Evolutionary conservation across 768 basidiomycete genomes (phyloP), one percentile per base, ranked within the genome.

Genomic region (Mycena rosella): DNA sequence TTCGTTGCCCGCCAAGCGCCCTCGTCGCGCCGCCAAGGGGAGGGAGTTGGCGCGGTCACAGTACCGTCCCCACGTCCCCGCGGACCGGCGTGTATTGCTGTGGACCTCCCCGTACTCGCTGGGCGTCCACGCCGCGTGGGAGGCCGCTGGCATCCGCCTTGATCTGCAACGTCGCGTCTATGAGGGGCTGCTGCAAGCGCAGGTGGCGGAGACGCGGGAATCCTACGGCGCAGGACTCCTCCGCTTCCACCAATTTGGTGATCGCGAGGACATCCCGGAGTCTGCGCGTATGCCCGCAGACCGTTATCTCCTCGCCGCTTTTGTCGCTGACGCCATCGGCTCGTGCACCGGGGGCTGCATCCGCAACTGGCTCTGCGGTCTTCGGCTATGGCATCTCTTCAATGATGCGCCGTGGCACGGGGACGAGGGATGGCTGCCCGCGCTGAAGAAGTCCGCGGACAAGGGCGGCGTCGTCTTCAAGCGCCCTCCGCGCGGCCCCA

Each of bases 11-110:
- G 3, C 20, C 22, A 60, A 60, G 47, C 47, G 34, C 5, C 9
- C 59, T 11, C 45, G 59, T 2, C 29, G 34, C 6, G 44, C 59
- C 7, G 24, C 11, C 24, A 40, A 34, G 24, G 30, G 34, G 10
- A 60, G 47, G 14, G 57, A 59, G 22, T 18, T 59, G 30, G 29
- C n/a, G 1, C 34, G 34, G 3, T 51, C 32, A 4, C 29, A 48
- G 2, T 59, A 48, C n/a, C 58, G 58, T 0, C 48, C 59, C 1
- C 32, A n/a, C 7, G 47, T 60, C 22, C 47, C 59, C 1, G 59
- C 48, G 34, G 59, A 60, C 20, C 58, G 58, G 9, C 59, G 59
- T 15, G 18, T 51, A 1, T 26, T 49, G 17, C 17, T 57, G 20
- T 57, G 55, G 55, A 57, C 40, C 6, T 29, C 40, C 5, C 55